These are phyloP conservation scores for Arthrobotrys iridis DNA, from an alignment of 2,329 filamentous ascomycete species.

Conservation along the genomic window DNA sequence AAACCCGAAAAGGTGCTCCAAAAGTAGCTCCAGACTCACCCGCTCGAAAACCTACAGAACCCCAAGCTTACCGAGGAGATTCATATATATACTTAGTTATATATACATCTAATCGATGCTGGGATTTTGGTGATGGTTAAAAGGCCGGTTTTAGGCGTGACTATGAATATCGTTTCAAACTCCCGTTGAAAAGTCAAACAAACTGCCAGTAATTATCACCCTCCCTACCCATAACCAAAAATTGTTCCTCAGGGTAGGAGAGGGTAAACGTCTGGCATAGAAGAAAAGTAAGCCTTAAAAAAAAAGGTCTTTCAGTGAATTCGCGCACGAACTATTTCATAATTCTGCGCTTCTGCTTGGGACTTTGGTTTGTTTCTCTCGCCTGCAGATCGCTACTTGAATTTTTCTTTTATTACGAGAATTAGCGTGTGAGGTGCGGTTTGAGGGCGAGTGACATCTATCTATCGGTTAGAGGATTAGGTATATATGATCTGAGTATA, in stretches of 20 bases:
- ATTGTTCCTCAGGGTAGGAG: slow-evolving; percentile 51
- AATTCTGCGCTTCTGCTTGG: neutral
- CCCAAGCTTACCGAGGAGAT: too few relatives aligned
- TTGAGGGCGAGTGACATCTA: slow-evolving; percentile 52
- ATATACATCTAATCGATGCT: too few relatives aligned
- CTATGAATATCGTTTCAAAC: too few relatives aligned
- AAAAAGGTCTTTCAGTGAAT: neutral
- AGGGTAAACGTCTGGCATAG: slow-evolving; percentile 55
- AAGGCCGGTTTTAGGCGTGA: too few relatives aligned
- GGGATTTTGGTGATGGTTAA: too few relatives aligned
- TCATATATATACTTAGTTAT: too few relatives aligned
- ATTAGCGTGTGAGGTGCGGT: slow-evolving; percentile 50
- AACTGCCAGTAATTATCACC: slow-evolving; percentile 54
- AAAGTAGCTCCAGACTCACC: too few relatives aligned
- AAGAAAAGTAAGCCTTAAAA: slow-evolving; percentile 17
- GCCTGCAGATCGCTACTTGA: slow-evolving; percentile 55
- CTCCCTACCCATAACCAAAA: slow-evolving; percentile 53
- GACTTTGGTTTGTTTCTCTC: slow-evolving; percentile 11
- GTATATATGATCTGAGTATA: too few relatives aligned
- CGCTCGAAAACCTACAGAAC: too few relatives aligned
- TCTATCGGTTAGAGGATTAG: too few relatives aligned
- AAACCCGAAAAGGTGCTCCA: neutral
- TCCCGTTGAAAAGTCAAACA: too few relatives aligned
- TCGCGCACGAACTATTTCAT: too few relatives aligned
- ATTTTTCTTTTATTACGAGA: neutral